These are phyloP conservation scores for Debaryomyces psychrophilus DNA, from an alignment of 1,139 yeast species.

Conservation along the genomic window DNA sequence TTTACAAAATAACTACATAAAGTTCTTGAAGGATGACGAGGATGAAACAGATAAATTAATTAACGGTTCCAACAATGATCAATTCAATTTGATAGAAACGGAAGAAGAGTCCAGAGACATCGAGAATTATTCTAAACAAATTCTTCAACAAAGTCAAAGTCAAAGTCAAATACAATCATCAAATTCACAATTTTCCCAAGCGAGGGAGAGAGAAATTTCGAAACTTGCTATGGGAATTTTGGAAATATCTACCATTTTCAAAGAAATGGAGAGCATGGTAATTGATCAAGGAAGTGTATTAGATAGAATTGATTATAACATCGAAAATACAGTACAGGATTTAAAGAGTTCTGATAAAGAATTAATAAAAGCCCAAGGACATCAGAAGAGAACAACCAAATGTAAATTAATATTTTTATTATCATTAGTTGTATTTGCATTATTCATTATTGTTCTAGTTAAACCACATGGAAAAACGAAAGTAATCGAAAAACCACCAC, in stretches of 20 bases:
- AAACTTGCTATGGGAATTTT: conserved; percentile 91
- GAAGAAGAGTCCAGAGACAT: conserved; percentile 44
- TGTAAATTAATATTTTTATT: conserved; percentile 83
- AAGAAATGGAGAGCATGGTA: conserved; percentile 88
- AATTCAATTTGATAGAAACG: conserved; percentile 38
- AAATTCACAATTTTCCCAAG: conserved; percentile 54
- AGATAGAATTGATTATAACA: conserved; percentile 90
- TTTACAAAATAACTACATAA: conserved; percentile 85
- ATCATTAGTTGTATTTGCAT: conserved; percentile 67
- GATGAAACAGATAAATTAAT: conserved; percentile 41
- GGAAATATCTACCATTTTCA: conserved; percentile 89
- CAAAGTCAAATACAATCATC: conserved; percentile 45
- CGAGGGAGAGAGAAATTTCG: conserved; percentile 86
- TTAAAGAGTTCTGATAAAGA: conserved; percentile 79
- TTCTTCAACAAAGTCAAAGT: conserved; percentile 50
- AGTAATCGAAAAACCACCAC: conserved; percentile 26
- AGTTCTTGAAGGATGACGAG: conserved; percentile 72
- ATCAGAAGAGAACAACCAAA: conserved; percentile 88
- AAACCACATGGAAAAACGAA: conserved; percentile 52
- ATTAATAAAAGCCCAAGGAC: conserved; percentile 70
- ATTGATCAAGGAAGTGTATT: conserved; percentile 94
- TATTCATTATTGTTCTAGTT: conserved; percentile 70
- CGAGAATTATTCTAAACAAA: conserved; percentile 48
- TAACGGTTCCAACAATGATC: conserved; percentile 15
- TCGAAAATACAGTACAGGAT: conserved; percentile 76